Evolutionary conservation across 768 basidiomycete species (phyloP).

Genomic region (Leucocoprinus sp.): DNA sequence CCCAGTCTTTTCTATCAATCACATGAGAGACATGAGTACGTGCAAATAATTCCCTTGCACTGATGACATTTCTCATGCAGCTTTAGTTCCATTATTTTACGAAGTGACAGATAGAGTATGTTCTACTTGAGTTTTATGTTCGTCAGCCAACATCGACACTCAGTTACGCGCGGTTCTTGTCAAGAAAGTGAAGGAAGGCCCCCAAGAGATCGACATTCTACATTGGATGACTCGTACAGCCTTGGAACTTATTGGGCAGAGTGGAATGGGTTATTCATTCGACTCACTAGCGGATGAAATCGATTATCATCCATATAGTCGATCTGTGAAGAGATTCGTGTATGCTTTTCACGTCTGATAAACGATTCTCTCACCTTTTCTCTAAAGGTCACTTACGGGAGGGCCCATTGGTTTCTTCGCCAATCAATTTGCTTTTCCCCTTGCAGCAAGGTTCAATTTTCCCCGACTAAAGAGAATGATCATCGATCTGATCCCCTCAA

Average conservation of each 20-base stretch:
- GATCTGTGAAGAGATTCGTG: constrained; percentile 21
- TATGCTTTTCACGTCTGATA: constrained; percentile 10
- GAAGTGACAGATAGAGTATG: constrained; percentile 19
- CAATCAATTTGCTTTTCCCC: constrained; percentile 10
- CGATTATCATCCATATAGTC: constrained; percentile 20
- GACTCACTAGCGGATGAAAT: constrained; percentile 21
- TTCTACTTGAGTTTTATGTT: background rate
- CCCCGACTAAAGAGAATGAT: constrained; percentile 23
- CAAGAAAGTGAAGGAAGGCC: constrained; percentile 19
- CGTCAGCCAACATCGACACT: background rate
- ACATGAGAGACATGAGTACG: constrained; percentile 29
- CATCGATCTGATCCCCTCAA: constrained; percentile 23
- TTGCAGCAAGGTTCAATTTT: constrained; percentile 16
- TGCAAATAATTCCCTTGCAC: background rate
- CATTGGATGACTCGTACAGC: constrained; percentile 23
- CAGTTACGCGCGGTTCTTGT: constrained; percentile 22
- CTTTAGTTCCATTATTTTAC: constrained; percentile 15
- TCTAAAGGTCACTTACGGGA: constrained; percentile 2
- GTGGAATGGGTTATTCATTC: constrained; percentile 25
- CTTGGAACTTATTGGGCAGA: constrained; percentile 24
- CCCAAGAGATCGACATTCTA: constrained; percentile 19
- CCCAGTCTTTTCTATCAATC: constrained; percentile 29
- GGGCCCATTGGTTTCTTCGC: constrained; percentile 11
- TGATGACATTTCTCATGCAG: background rate
- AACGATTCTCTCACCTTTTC: background rate